These are phyloP conservation scores for Glonium stellatum DNA, from an alignment of 495 filamentous ascomycete genomes.

Conservation along the genomic window DNA sequence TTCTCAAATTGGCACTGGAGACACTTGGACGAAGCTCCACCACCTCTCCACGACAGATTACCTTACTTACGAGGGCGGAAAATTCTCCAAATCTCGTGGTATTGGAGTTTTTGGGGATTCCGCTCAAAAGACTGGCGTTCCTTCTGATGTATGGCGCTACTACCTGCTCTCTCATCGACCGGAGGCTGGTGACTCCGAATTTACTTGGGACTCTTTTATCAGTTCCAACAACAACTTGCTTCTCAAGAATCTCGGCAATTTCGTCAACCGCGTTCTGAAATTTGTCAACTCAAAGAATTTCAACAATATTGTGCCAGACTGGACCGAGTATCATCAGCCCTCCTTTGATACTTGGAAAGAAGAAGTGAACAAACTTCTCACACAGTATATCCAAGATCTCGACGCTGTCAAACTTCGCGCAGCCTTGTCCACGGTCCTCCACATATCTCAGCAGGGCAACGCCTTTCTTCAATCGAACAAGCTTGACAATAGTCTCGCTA, in stretches of 20 bases:
- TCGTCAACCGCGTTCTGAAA: conserved; percentile 89
- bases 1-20: conserved; percentile 72
- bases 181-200: conserved; percentile 82
- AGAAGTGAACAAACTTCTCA: conserved; percentile 57
- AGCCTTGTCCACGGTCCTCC: conserved; percentile 63
- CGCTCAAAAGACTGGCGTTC: conserved; percentile 81
- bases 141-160: conserved; percentile 85
- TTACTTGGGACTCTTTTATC: conserved; percentile 81
- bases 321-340: conserved; percentile 44
- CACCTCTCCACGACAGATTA: conserved; percentile 90
- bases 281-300: conserved; percentile 69
- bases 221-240: conserved; percentile 84
- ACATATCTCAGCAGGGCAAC: conserved; percentile 68
- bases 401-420: conserved; percentile 68
- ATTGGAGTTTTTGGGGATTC: conserved; percentile 85
- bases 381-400: conserved; percentile 64
- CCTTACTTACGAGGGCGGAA: conserved; percentile 88
- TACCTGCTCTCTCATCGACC: conserved; percentile 84
- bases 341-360: too few relatives aligned
- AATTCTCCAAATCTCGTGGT: conserved; percentile 88
- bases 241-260: conserved; percentile 85
- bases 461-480: conserved; percentile 71
- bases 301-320: conserved; percentile 69
- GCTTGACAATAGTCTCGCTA: conserved; percentile 71
- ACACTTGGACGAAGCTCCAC: conserved; percentile 87